Conservation (phyloP, 108 stramenopile species). For the Pseudonitzschia pungens region DNA sequence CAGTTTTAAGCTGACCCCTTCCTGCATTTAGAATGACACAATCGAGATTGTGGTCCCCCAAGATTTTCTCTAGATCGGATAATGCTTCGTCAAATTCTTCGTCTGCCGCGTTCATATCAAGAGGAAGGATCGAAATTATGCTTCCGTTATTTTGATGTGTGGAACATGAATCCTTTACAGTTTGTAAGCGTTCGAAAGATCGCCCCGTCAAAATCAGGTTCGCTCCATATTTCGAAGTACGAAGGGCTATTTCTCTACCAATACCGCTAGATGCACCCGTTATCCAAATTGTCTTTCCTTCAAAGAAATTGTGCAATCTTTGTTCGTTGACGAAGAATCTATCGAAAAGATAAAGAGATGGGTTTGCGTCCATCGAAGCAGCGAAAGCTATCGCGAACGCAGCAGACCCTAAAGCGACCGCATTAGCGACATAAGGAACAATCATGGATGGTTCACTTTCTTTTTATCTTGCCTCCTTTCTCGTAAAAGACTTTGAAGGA, state of each 20-base stretch:
- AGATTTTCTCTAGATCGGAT: not conserved
- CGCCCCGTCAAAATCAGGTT: conserved; percentile 63
- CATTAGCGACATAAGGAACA: conserved; percentile 12
- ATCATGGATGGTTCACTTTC: not conserved
- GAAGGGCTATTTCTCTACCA: conserved; percentile 56
- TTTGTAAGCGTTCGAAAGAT: conserved; percentile 31
- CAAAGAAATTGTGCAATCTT: conserved; percentile 12
- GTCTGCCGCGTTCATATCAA: conserved; percentile 37
- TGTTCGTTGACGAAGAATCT: conserved; percentile 19
- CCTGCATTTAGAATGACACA: conserved; percentile 54
- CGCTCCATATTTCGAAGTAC: conserved; percentile 34
- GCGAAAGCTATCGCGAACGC: conserved; percentile 30
- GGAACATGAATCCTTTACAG: conserved; percentile 41
- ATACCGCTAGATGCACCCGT: conserved; percentile 73
- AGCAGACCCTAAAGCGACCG: conserved; percentile 22
- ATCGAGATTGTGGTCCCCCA: conserved; percentile 27
- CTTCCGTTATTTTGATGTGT: not conserved
- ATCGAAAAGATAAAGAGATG: conserved; percentile 42
- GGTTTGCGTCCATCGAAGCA: conserved; percentile 34
- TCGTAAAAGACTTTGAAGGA: too few relatives aligned
- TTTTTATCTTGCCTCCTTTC: too few relatives aligned
- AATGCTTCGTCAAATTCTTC: conserved; percentile 29
- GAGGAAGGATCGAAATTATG: conserved; percentile 31
- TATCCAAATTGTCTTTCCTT: conserved; percentile 61
- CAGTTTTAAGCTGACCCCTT: conserved; percentile 41